These are phyloP conservation scores for Haematococcus lacustris DNA, from an alignment of 139 green algal species.

Conservation along the genomic window DNA sequence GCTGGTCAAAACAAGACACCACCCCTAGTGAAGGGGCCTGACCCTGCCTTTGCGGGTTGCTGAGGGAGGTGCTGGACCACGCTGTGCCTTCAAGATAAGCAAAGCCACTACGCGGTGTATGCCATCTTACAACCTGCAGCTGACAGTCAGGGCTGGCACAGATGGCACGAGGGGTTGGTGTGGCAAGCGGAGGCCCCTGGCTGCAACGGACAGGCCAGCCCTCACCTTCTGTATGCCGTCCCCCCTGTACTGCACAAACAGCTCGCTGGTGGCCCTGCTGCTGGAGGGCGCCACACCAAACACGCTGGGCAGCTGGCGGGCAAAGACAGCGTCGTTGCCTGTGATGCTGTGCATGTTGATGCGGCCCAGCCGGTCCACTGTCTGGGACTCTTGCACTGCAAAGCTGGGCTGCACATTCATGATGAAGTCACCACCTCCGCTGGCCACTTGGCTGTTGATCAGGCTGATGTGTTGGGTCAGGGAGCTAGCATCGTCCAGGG, in stretches of 20 bases:
- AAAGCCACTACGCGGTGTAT: no score
- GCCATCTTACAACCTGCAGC: background rate
- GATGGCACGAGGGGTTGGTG: background rate
- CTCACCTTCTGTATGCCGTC: background rate
- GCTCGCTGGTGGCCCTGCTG: background rate
- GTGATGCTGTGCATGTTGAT: slow-evolving; percentile 7
- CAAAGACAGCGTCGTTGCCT: slow-evolving; percentile 2
- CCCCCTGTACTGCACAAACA: background rate
- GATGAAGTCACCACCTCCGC: slow-evolving; percentile 4
- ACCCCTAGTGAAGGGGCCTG: background rate
- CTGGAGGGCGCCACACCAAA: slow-evolving; percentile 1
- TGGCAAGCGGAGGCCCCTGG: no score
- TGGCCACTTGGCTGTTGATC: background rate
- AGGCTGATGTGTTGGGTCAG: background rate
- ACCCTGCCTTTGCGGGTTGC: background rate
- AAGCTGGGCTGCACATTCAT: slow-evolving; percentile 2
- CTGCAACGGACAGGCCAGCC: background rate
- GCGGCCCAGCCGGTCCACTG: background rate
- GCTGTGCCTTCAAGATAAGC: no score
- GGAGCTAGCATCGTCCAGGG: background rate
- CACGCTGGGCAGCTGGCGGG: background rate
- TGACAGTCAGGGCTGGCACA: background rate
- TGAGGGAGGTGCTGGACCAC: background rate
- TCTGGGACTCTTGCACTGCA: background rate
- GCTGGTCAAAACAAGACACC: background rate